A percentile compares a stretch with the other conserved stretches of the same genome.
phyloP scores from a whole-genome alignment of 257 asterid genomes.

The Plectranthus barbatus region DNA sequence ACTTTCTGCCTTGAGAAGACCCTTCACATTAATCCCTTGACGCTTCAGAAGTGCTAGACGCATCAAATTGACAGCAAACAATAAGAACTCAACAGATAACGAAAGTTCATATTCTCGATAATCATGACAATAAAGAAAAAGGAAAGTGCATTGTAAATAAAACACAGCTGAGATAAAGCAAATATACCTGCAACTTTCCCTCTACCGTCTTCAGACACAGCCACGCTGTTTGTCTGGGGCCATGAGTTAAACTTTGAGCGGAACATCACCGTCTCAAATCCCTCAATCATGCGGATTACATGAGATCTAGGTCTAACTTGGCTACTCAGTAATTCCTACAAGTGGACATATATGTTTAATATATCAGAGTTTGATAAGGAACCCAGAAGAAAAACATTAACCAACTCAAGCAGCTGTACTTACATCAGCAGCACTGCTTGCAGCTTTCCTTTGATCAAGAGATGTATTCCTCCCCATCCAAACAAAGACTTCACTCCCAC shows the following conservation, averaged over 20 bases:
- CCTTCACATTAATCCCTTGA: constrained; percentile 91
- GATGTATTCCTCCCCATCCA: constrained; percentile 98
- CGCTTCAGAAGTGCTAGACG: constrained; percentile 84
- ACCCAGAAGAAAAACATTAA: constrained; percentile 10
- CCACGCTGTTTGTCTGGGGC: constrained; percentile 64
- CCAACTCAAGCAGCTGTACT: constrained; percentile 24
- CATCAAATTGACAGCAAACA: constrained; percentile 14
- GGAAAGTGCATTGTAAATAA: background rate
- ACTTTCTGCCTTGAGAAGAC: constrained; percentile 82
- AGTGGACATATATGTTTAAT: constrained; percentile 12
- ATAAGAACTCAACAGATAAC: constrained; percentile 12
- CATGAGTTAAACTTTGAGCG: constrained; percentile 81
- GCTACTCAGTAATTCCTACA: constrained; percentile 55
- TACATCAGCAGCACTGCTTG: constrained; percentile 80
- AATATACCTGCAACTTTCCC: constrained; percentile 89
- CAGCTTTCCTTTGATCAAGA: constrained; percentile 86
- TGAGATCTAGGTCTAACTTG: constrained; percentile 61
- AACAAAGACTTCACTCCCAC: constrained; percentile 72
- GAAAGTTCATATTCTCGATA: background rate
- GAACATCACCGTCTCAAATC: constrained; percentile 83
- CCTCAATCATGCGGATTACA: constrained; percentile 82
- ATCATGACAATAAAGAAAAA: constrained; percentile 6
- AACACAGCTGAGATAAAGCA: background rate
- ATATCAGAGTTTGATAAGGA: constrained; percentile 10
- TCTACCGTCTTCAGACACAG: constrained; percentile 91